Evolutionary conservation across 371 early-diverging fungal species (phyloP).

Genomic region (Nematocida ausubeli): DNA sequence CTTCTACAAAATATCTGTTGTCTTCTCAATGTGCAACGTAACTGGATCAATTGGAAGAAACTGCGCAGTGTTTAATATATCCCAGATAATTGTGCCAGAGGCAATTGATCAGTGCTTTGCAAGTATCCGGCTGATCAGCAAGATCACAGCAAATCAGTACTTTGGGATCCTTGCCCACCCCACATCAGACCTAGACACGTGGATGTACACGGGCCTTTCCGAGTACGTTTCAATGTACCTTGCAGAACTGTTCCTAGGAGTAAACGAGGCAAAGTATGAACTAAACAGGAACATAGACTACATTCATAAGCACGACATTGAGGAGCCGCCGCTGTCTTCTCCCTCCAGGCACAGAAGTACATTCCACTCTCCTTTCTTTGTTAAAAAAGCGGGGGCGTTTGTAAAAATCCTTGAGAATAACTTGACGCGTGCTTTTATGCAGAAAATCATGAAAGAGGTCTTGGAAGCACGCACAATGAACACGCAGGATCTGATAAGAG

Average conservation of each 20-base stretch:
- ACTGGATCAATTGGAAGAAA: constrained; percentile 36
- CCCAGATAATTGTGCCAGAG: constrained; percentile 52
- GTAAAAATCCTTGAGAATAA: constrained; percentile 67
- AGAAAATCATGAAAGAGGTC: constrained; percentile 65
- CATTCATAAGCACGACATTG: constrained; percentile 63
- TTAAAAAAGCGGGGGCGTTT: constrained; percentile 61
- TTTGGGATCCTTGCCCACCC: constrained; percentile 39
- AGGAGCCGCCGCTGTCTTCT: constrained; percentile 63
- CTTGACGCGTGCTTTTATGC: constrained; percentile 67
- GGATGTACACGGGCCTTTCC: constrained; percentile 64
- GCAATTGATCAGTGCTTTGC: constrained; percentile 61
- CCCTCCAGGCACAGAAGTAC: constrained; percentile 39
- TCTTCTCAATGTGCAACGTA: constrained; percentile 58
- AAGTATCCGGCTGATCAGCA: constrained; percentile 44
- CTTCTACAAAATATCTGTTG: constrained; percentile 23
- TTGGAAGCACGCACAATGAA: neutral
- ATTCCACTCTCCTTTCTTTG: constrained; percentile 59
- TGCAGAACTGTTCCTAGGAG: constrained; percentile 63
- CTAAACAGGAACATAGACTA: constrained; percentile 62
- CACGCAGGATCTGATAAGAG: constrained; percentile 61
- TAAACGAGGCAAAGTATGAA: constrained; percentile 64
- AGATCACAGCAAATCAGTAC: constrained; percentile 58
- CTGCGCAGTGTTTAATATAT: constrained; percentile 49
- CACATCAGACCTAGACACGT: constrained; percentile 42
- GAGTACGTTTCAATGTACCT: constrained; percentile 63